A percentile compares a stretch with the other conserved stretches of the same genome.
phyloP scores from a whole-genome alignment of 75 land plant genomes.

The Isoetes taiwanensis region DNA sequence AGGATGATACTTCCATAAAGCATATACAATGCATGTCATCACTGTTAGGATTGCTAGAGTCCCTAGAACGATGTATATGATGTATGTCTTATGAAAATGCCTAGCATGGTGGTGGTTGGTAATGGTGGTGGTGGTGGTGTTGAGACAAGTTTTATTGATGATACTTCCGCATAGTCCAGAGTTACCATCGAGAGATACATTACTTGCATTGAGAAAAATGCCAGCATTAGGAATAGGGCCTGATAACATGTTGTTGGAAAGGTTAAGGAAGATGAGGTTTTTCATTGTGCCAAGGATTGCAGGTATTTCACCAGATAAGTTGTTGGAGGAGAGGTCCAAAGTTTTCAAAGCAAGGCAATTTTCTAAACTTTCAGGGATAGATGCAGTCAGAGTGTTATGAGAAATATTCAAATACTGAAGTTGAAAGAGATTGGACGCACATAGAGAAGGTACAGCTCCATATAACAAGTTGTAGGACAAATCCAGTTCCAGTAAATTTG shows the following conservation, averaged over 20 bases:
- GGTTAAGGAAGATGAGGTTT: background rate
- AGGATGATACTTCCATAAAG: background rate
- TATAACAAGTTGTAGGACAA: too few relatives aligned
- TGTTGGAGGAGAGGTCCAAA: slow-evolving; percentile 39
- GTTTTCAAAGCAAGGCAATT: too few relatives aligned
- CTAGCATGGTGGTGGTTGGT: too few relatives aligned
- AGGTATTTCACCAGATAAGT: slow-evolving; percentile 37
- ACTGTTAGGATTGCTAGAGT: background rate
- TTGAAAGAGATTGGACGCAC: too few relatives aligned
- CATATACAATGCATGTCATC: background rate
- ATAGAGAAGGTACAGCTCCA: too few relatives aligned
- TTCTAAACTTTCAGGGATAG: too few relatives aligned
- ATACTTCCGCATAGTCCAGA: background rate
- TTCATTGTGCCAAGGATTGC: background rate
- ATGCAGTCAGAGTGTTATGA: too few relatives aligned
- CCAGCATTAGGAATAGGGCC: background rate
- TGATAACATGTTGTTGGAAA: background rate
- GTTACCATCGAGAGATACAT: background rate
- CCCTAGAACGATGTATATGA: background rate
- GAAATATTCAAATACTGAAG: too few relatives aligned
- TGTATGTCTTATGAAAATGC: background rate
- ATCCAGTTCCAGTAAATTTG: too few relatives aligned
- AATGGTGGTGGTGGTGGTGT: background rate
- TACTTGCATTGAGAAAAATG: background rate
- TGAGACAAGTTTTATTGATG: background rate